Evolutionary conservation across 164 flowering plant genomes (phyloP).

Genomic region (Dillenia suffruticosa): DNA sequence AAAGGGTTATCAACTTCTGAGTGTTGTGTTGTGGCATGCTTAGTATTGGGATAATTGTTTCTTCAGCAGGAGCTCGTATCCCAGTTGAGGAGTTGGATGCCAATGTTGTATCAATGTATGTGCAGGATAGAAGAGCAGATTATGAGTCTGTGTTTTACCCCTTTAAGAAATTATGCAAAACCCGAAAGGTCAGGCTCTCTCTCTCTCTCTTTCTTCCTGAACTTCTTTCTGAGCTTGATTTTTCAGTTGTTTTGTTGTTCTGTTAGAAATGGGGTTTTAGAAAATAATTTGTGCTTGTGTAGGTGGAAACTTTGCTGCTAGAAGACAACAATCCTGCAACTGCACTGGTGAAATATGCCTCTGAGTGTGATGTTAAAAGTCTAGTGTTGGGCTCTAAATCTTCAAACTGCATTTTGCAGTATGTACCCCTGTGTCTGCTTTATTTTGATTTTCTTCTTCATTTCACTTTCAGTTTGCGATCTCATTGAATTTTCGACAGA

Average conservation of each 20-base stretch:
- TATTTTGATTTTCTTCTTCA: too few relatives aligned
- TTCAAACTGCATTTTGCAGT: constrained; percentile 46
- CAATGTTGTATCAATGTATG: constrained; percentile 48
- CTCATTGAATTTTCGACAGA: too few relatives aligned
- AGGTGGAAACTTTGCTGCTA: constrained; percentile 71
- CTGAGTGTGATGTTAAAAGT: constrained; percentile 35
- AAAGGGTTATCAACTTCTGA: too few relatives aligned
- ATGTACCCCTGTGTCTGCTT: constrained; percentile 1
- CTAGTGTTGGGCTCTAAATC: constrained; percentile 67
- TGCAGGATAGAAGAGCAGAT: constrained; percentile 46
- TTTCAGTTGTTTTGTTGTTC: background rate
- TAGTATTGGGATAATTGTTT: background rate
- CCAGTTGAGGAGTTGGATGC: constrained; percentile 49
- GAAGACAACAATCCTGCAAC: constrained; percentile 69
- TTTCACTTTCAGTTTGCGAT: too few relatives aligned
- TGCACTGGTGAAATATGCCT: constrained; percentile 52
- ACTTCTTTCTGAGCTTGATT: too few relatives aligned
- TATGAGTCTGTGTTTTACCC: constrained; percentile 45
- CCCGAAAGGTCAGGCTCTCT: constrained; percentile 31
- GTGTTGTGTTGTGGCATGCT: too few relatives aligned
- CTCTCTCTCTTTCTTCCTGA: background rate
- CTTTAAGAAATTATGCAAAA: constrained; percentile 47
- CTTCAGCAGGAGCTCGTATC: constrained; percentile 54
- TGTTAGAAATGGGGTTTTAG: constrained; percentile 3
- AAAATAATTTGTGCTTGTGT: constrained; percentile 1